phyloP scores from a whole-genome alignment of 2,329 filamentous ascomycete species.

The Aspergillus sp. region DNA sequence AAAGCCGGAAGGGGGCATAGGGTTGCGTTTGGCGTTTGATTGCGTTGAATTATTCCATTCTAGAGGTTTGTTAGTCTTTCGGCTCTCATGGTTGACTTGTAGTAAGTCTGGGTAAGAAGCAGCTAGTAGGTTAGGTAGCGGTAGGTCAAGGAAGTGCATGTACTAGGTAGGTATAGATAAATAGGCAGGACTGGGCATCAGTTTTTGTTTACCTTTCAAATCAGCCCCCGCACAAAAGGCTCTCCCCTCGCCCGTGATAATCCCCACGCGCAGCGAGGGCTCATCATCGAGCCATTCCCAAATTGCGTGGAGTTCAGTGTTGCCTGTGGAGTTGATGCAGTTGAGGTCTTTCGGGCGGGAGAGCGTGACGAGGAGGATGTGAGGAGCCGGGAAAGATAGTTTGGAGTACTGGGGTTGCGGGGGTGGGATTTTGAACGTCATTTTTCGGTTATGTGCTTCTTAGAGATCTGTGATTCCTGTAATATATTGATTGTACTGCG shows the following conservation, averaged over 20 bases:
- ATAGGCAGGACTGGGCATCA: neutral
- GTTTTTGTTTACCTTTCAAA: conserved; percentile 42
- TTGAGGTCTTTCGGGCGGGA: conserved; percentile 50
- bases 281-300: conserved; percentile 53
- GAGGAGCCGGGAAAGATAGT: conserved; percentile 49
- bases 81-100: neutral
- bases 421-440: conserved; percentile 37
- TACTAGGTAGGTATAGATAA: neutral
- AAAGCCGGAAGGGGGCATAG: conserved; percentile 42
- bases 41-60: conserved; percentile 40
- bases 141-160: neutral
- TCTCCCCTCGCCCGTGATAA: conserved; percentile 47
- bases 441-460: conserved; percentile 14
- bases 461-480: neutral
- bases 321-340: conserved; percentile 48
- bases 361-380: conserved; percentile 54
- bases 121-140: neutral
- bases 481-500: no score
- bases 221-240: conserved; percentile 53
- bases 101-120: neutral
- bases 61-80: conserved; percentile 16
- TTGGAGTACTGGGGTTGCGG: conserved; percentile 37
- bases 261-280: conserved; percentile 43
- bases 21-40: conserved; percentile 17
- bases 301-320: conserved; percentile 47